Base-by-base conservation (phyloP, 352 stramenopile genomes). In the Aphanomyces astaci region DNA sequence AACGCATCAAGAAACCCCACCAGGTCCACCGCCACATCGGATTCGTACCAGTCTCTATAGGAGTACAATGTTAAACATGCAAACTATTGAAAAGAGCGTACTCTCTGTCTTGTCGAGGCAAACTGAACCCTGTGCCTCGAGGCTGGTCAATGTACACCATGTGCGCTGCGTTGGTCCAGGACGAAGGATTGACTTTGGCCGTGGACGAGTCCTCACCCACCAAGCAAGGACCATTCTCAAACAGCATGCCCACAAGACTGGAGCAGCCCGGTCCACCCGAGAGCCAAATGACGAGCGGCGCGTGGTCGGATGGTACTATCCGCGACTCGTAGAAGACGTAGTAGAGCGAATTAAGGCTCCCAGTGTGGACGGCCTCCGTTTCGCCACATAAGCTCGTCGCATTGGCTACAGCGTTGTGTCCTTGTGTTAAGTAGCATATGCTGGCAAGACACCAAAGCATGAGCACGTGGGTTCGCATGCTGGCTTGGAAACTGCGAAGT, bases 111-210 rank as follows among this genome's bases (percentile, higher is more conserved):
- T 59, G 11, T 17, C 27, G 27, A 24, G 62, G 11, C 27, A 45
- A 45, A 31, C 80, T 90, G 67, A 90, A 92, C 30, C 86, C 84
- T 11, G 86, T 92, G 24, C 84, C 86, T 46, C 72, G 72, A 2
- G 97, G 97, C 65, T 99, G 96, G 71, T 99, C 97, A 5, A 99
- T 78, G 78, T 97, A 99, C 19, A 99, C 85, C 24, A 99, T 81
- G 66, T 98, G 94, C 1, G 95, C 96, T 24, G 95, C 74, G 36
- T 92, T 83, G 10, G 96, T 98, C 96, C 97, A 99, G 22, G 85
- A 88, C 72, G 92, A 89, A 19, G 90, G 87, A 73, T 99, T 99
- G 60, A 97, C 74, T 45, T 68, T 71, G 2, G 88, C 67, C 13
- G 62, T 56, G 51, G 79, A 65, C 3, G 73, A 40, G 30, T 89